phyloP scores from a whole-genome alignment of 202 grass and related monocot genomes.

The Bolboschoenoplectus hybrid region DNA sequence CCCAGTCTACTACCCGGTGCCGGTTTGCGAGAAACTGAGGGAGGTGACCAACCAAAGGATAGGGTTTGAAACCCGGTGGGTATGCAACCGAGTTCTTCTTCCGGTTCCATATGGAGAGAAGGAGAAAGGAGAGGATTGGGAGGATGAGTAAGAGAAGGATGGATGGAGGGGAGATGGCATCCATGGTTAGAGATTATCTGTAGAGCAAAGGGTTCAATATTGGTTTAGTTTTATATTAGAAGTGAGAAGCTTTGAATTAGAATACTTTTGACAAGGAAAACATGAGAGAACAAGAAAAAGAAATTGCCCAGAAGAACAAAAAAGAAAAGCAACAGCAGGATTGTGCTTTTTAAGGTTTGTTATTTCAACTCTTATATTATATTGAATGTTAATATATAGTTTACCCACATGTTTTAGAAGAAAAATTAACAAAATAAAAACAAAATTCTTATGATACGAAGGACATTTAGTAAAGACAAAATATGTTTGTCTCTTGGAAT shows the following conservation, averaged over 20 bases:
- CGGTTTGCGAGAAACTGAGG: constrained; percentile 66
- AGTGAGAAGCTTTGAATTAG: not conserved
- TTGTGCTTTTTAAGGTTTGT: too few relatives aligned
- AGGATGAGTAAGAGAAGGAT: constrained; percentile 31
- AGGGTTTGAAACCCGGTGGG: constrained; percentile 35
- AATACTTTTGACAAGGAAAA: not conserved
- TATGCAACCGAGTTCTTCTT: not conserved
- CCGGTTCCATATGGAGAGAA: not conserved
- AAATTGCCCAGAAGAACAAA: not conserved
- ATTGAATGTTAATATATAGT: too few relatives aligned
- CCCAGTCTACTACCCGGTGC: constrained; percentile 67
- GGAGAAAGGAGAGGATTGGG: not conserved
- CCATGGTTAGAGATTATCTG: constrained; percentile 11
- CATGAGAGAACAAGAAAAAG: not conserved
- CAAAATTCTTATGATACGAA: too few relatives aligned
- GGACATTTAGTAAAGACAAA: too few relatives aligned
- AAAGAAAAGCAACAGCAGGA: too few relatives aligned
- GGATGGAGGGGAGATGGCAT: not conserved
- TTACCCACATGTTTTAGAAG: too few relatives aligned
- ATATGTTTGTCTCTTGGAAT: too few relatives aligned
- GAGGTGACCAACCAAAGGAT: constrained; percentile 67
- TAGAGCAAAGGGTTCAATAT: not conserved
- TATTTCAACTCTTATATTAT: too few relatives aligned
- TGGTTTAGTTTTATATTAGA: not conserved
- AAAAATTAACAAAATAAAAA: too few relatives aligned